Base-by-base conservation (phyloP, 2,329 filamentous ascomycete genomes). In the Colletotrichum musae region DNA sequence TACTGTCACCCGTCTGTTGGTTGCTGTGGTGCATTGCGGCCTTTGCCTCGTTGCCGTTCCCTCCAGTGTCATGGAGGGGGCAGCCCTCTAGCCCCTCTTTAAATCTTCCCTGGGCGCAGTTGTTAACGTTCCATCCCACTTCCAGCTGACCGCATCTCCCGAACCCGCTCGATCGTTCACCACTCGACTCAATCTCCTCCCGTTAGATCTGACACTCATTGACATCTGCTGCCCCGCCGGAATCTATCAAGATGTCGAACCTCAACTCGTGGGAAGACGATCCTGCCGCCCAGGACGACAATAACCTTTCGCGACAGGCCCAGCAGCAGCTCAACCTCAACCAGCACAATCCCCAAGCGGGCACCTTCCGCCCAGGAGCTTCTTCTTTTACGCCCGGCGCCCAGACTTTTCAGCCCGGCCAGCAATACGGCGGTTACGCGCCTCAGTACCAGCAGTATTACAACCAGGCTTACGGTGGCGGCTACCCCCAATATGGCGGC, bases 251-350 rank as follows among this genome's bases (percentile, higher is more conserved):
- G 77, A 97, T 97, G 94, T 92, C 95, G 76, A 91, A 95, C 81
- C 93, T 94, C 77, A 94, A 97, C 81, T 97, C 94, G 72, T 98
- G 96, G 93, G 95, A 98, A 84, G 94, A 97, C 77, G 93, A 95
- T 77, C 91, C 91, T 77, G 86, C 91, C 64, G 91, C 89, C 72
- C 92, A 94, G 85, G 92, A 95, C 76, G 92, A 93, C 75, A 89
- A 93, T 75, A 89, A 89, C 80, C 89, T 97, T 81, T 89, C 93
- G 71, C 90, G 91, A 76, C 93, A 95, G 85, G 84, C 93, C 45
- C 89, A 92, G 75, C 89, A 92, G 80, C 91, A 92, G 80, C 87
- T 94, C 80, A 94, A 94, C 80, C 80, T 95, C 77, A 93, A 92
- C 80, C 84, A 85, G 72, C 82, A 82, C 73, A 81, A 79, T 72